Conservation (phyloP, 2,329 filamentous ascomycete species). For the Ophiocordyceps australis region DNA sequence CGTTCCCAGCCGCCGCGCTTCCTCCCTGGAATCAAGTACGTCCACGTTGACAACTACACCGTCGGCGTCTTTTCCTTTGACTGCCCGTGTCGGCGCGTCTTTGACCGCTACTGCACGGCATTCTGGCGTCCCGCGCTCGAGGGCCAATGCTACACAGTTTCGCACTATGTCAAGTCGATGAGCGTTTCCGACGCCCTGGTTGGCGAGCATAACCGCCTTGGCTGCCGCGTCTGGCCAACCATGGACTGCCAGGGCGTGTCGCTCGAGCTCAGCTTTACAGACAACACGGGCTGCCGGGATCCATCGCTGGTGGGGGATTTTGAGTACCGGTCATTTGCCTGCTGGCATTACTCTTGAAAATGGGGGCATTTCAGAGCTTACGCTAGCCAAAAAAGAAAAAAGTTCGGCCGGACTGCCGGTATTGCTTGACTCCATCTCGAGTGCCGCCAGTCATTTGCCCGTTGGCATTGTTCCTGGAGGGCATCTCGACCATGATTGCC, state of each 20-base stretch:
- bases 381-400: not conserved
- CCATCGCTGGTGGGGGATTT: not conserved
- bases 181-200: not conserved
- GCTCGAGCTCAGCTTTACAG: not conserved
- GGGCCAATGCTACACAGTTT: not conserved
- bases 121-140: not conserved
- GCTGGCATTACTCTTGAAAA: too few species aligned
- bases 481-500: too few species aligned
- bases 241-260: not conserved
- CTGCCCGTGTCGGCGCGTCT: not conserved
- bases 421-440: not conserved
- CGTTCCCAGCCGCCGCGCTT: too few species aligned
- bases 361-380: too few species aligned
- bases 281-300: not conserved
- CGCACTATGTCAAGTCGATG: not conserved
- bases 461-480: too few species aligned
- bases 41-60: not conserved
- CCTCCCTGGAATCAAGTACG: too few species aligned
- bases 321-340: not conserved
- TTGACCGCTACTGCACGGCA: not conserved
- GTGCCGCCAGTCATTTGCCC: not conserved
- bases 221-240: not conserved
- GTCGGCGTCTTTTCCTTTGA: not conserved
- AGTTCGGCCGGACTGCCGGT: not conserved
- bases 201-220: not conserved